These are phyloP conservation scores for Giardia duodenalis DNA, from an alignment of 208 protist genomes.

Conservation along the genomic window DNA sequence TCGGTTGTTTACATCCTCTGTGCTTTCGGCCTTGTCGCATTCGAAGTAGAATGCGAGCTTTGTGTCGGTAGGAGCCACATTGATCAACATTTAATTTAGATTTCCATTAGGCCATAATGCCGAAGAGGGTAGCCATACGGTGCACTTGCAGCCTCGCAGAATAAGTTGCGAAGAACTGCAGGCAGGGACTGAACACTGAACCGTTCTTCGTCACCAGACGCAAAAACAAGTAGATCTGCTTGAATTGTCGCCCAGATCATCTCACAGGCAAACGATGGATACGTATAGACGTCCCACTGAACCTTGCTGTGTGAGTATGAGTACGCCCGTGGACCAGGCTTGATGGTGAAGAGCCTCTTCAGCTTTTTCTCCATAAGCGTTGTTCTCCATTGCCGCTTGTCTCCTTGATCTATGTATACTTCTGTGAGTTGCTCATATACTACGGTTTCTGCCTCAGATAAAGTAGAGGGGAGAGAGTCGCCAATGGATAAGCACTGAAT, in stretches of 20 bases:
- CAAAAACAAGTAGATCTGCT: constrained; percentile 20
- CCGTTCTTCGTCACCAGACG: background rate
- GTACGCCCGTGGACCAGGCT: background rate
- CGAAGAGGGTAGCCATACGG: constrained; percentile 23
- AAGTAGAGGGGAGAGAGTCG: background rate
- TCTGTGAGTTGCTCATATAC: background rate
- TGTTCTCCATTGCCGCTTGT: background rate
- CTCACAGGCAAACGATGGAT: background rate
- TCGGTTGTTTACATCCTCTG: background rate
- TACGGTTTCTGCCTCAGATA: background rate
- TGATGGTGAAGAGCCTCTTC: background rate
- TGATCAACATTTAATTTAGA: constrained; percentile 20
- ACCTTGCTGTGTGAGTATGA: background rate
- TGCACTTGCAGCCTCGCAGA: background rate
- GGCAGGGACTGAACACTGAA: constrained; percentile 13
- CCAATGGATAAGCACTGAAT: background rate
- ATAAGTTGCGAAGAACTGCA: background rate
- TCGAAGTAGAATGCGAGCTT: constrained; percentile 26
- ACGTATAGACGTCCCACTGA: background rate
- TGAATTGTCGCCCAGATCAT: constrained; percentile 22
- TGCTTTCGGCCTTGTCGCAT: background rate
- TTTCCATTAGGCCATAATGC: too few relatives aligned
- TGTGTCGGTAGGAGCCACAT: background rate
- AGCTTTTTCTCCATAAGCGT: background rate
- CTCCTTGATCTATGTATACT: background rate